These are phyloP conservation scores for Psidium friedrichsthalianum DNA, from an alignment of 345 rosid genomes.

Conservation along the genomic window DNA sequence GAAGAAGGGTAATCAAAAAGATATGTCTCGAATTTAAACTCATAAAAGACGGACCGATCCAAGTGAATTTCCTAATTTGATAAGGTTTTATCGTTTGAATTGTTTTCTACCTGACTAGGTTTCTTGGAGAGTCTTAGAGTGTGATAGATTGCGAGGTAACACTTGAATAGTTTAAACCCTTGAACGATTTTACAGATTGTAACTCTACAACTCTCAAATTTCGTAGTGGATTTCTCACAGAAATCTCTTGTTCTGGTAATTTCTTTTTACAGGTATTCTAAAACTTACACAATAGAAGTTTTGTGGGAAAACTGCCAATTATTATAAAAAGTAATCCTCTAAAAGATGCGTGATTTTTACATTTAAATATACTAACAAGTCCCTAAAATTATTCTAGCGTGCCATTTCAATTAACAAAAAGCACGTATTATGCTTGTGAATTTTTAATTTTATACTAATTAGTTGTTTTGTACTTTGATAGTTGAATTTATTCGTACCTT, in stretches of 20 bases:
- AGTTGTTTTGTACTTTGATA: neutral
- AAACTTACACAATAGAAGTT: neutral
- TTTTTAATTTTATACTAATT: neutral
- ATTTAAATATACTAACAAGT: neutral
- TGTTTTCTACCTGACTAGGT: neutral
- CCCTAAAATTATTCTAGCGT: neutral
- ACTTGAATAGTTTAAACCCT: neutral
- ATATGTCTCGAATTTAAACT: neutral
- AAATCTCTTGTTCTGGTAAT: neutral
- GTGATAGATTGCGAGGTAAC: neutral
- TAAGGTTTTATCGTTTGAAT: neutral
- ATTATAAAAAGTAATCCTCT: neutral
- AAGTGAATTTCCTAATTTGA: neutral
- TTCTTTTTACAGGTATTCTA: neutral
- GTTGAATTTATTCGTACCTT: neutral
- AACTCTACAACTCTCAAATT: too few species aligned
- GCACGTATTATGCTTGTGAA: too few species aligned
- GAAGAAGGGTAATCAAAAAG: neutral
- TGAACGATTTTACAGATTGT: neutral
- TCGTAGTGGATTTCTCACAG: neutral
- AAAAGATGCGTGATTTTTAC: neutral
- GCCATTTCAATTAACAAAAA: neutral
- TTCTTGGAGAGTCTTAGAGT: neutral
- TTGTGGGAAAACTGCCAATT: rapidly evolving
- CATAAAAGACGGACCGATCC: neutral